phyloP scores from a whole-genome alignment of 208 protist genomes.

The Leishmania amazonensis region DNA sequence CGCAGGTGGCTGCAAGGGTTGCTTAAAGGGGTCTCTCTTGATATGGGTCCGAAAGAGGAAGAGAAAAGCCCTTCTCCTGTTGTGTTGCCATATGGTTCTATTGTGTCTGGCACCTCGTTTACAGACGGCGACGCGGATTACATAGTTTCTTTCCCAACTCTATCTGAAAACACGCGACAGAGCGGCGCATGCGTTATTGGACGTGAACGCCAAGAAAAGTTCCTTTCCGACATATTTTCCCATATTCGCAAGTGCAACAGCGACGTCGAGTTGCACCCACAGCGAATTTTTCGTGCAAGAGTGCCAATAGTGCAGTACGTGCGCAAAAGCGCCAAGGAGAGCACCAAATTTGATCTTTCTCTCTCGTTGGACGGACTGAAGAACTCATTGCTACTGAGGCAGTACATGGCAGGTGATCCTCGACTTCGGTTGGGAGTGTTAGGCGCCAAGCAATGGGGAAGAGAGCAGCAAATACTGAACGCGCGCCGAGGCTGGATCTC shows the following conservation, averaged over 20 bases:
- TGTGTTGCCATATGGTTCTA: slow-evolving; percentile 79
- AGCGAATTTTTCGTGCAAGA: slow-evolving; percentile 78
- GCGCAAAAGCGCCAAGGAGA: slow-evolving; percentile 2
- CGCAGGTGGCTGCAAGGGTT: slow-evolving; percentile 36
- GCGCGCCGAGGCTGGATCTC: slow-evolving; percentile 82
- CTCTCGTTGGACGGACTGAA: slow-evolving; percentile 68
- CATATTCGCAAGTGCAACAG: slow-evolving; percentile 34
- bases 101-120: slow-evolving; percentile 74
- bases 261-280: slow-evolving; percentile 34
- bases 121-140: slow-evolving; percentile 76
- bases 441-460: slow-evolving; percentile 71
- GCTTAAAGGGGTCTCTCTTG: slow-evolving; percentile 20
- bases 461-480: slow-evolving; percentile 64
- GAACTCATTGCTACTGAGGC: slow-evolving; percentile 70
- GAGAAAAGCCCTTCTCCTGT: slow-evolving; percentile 15
- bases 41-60: not conserved
- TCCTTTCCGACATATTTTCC: slow-evolving; percentile 50
- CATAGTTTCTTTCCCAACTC: slow-evolving; percentile 49
- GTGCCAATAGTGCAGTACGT: slow-evolving; percentile 66
- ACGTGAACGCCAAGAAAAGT: slow-evolving; percentile 45
- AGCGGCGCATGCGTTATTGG: slow-evolving; percentile 7
- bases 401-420: slow-evolving; percentile 67
- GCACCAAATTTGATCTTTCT: slow-evolving; percentile 75
- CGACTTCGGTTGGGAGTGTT: slow-evolving; percentile 58
- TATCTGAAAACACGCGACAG: no score